Conservation (phyloP, 805 yeast species). For the Starmera pachycereana region DNA sequence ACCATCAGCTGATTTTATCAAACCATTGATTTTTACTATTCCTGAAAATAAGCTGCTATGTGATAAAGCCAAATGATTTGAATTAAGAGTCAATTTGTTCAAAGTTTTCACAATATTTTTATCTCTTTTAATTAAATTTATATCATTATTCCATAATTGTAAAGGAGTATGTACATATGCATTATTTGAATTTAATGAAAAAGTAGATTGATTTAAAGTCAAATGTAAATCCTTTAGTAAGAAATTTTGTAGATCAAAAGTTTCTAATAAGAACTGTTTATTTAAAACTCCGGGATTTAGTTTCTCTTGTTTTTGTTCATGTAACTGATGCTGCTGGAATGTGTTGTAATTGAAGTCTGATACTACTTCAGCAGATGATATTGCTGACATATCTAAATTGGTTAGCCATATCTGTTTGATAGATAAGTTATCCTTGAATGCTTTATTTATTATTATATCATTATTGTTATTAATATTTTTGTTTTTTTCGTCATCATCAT, state of each 20-base stretch:
- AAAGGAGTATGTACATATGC: constrained; percentile 30
- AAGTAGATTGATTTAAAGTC: constrained; percentile 1
- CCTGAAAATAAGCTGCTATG: constrained; percentile 27
- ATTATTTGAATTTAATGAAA: neutral
- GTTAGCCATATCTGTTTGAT: constrained; percentile 15
- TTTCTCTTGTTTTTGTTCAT: neutral
- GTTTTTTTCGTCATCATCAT: too few species aligned
- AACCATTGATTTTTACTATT: constrained; percentile 31
- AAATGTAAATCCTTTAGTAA: constrained; percentile 16
- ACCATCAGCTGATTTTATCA: constrained; percentile 29
- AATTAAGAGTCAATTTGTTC: constrained; percentile 17
- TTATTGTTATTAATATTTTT: too few species aligned
- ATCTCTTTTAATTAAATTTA: constrained; percentile 20
- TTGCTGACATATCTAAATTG: neutral
- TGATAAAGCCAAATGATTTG: constrained; percentile 5
- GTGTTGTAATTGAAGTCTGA: neutral
- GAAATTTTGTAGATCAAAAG: constrained; percentile 23
- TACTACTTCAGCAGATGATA: neutral
- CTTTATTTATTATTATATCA: too few species aligned
- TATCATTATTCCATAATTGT: constrained; percentile 31
- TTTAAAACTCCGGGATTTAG: constrained; percentile 20
- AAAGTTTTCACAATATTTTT: constrained; percentile 28
- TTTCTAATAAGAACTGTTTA: constrained; percentile 26
- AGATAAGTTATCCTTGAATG: constrained; percentile 15
- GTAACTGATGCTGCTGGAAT: constrained; percentile 2